These are phyloP conservation scores for Monosiga brevicollis DNA, from an alignment of 78 protist species.

Conservation along the genomic window DNA sequence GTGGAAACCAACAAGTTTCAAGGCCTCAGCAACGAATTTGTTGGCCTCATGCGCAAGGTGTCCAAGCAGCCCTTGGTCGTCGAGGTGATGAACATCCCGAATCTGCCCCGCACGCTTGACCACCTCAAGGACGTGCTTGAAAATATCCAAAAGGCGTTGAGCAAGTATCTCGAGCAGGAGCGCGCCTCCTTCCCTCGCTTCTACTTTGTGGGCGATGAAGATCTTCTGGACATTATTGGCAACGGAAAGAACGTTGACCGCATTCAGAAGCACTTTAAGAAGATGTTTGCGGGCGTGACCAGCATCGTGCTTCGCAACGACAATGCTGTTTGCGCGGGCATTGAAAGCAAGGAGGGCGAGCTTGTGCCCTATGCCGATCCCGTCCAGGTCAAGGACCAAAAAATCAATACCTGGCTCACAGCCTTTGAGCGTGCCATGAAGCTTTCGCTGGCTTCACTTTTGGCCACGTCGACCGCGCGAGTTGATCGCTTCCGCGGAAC, in stretches of 20 bases:
- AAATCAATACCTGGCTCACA: constrained; percentile 75
- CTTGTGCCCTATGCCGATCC: constrained; percentile 53
- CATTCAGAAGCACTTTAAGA: constrained; percentile 84
- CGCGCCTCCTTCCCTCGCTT: constrained; percentile 91
- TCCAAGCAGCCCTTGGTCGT: constrained; percentile 29
- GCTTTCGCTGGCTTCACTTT: constrained; percentile 46
- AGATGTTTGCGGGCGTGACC: constrained; percentile 94
- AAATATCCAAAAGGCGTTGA: constrained; percentile 80
- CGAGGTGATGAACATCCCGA: constrained; percentile 62
- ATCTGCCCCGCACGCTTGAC: constrained; percentile 53
- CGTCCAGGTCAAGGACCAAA: constrained; percentile 29
- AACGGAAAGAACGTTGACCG: constrained; percentile 43
- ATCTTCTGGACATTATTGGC: constrained; percentile 96
- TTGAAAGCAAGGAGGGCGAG: constrained; percentile 79
- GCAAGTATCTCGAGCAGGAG: constrained; percentile 81
- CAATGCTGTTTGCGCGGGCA: constrained; percentile 32
- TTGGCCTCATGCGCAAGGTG: constrained; percentile 68
- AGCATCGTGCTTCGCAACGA: constrained; percentile 44
- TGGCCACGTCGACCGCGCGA: not conserved
- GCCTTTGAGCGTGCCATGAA: constrained; percentile 66
- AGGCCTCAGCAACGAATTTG: constrained; percentile 69
- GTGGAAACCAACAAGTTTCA: constrained; percentile 64
- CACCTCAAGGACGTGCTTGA: constrained; percentile 60
- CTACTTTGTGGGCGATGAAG: constrained; percentile 99
- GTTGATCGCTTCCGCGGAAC: not conserved